These are phyloP conservation scores for Podosphaera xanthii DNA, from an alignment of 2,329 filamentous ascomycete species.

Conservation along the genomic window DNA sequence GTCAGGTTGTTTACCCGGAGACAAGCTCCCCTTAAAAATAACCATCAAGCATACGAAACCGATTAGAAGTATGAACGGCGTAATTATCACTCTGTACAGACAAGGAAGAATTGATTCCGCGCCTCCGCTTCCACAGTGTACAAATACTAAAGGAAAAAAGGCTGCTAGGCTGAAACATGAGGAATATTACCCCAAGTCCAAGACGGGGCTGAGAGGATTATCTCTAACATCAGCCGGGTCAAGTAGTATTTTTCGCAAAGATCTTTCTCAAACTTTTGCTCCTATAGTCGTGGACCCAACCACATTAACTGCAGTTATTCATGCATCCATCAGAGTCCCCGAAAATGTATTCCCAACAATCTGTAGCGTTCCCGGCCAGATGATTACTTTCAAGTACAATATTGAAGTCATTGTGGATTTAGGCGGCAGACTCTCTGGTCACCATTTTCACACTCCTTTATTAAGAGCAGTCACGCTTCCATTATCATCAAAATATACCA, in stretches of 20 bases:
- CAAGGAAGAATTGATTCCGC: slow-evolving; percentile 74
- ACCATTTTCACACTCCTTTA: slow-evolving; percentile 21
- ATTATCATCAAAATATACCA: slow-evolving; percentile 6
- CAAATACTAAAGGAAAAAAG: slow-evolving; percentile 31
- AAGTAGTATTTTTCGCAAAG: slow-evolving; percentile 85
- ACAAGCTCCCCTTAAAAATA: slow-evolving; percentile 58
- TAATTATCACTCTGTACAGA: slow-evolving; percentile 80
- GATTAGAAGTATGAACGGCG: slow-evolving; percentile 74
- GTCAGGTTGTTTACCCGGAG: slow-evolving; percentile 68
- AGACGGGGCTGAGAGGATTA: slow-evolving; percentile 65
- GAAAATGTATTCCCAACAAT: slow-evolving; percentile 88
- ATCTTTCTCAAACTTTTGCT: slow-evolving; percentile 69
- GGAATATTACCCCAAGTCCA: slow-evolving; percentile 69
- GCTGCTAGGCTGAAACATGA: slow-evolving; percentile 43
- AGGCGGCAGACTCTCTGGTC: slow-evolving; percentile 61
- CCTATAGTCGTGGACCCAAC: slow-evolving; percentile 71
- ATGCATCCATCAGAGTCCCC: slow-evolving; percentile 63
- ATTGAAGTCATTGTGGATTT: slow-evolving; percentile 84
- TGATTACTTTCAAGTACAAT: slow-evolving; percentile 90
- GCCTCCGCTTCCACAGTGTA: slow-evolving; percentile 28
- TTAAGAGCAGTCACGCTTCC: slow-evolving; percentile 12
- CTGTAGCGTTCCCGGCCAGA: slow-evolving; percentile 64
- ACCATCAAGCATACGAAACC: slow-evolving; percentile 71
- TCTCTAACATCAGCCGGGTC: slow-evolving; percentile 71
- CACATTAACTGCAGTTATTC: slow-evolving; percentile 58